phyloP scores from a whole-genome alignment of 306 rosid genomes.

The Medicago ruthenica region DNA sequence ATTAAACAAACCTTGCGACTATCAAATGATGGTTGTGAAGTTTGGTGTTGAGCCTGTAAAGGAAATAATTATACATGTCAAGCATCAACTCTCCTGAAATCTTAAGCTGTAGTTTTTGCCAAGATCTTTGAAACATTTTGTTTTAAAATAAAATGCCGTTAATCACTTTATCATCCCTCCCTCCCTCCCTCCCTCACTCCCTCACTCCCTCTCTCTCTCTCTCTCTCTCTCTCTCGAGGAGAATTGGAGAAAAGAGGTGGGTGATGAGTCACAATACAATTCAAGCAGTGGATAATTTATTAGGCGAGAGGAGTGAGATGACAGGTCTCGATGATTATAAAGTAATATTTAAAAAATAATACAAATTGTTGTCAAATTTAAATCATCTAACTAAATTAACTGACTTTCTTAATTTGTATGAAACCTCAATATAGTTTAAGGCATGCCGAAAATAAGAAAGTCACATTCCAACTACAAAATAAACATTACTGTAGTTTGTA shows the following conservation, averaged over 20 bases:
- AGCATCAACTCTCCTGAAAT: conserved; percentile 7
- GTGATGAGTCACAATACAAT: too few species aligned
- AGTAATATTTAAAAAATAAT: background rate
- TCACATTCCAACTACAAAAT: background rate
- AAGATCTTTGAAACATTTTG: background rate
- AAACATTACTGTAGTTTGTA: background rate
- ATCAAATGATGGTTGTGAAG: conserved; percentile 63
- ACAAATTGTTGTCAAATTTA: background rate
- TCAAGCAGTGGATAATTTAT: too few species aligned
- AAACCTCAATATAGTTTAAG: background rate
- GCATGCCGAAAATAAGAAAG: background rate
- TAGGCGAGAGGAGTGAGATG: too few species aligned
- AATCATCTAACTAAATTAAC: background rate
- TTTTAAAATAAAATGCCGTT: too few species aligned
- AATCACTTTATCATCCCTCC: too few species aligned
- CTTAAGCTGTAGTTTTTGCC: background rate
- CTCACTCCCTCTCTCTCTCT: too few species aligned
- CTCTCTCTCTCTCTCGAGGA: too few species aligned
- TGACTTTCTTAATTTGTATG: background rate
- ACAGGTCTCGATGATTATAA: background rate
- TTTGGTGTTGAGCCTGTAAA: conserved; percentile 50
- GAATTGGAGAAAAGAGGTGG: too few species aligned
- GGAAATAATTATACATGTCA: conserved; percentile 40
- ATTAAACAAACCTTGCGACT: conserved; percentile 55
- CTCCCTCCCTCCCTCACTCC: too few species aligned